Evolutionary conservation across 305 asterid genomes (phyloP).

Genomic region (Solanum chacoense): DNA sequence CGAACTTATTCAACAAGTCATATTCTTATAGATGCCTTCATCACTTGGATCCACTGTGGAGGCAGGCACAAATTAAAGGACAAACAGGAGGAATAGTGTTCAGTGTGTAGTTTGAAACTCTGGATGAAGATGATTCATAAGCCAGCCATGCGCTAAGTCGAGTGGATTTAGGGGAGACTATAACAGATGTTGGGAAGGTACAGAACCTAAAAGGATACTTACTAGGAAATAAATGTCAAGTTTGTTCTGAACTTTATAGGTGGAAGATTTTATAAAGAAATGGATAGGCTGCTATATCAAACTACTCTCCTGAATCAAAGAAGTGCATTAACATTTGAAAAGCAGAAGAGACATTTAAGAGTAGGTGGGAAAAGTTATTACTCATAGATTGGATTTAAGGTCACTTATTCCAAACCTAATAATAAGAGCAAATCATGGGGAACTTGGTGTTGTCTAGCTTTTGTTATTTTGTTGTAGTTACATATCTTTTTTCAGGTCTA

Average conservation of each 20-base stretch:
- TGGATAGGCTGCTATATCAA: not conserved
- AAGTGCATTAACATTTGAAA: not conserved
- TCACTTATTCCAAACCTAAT: not conserved
- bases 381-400: not conserved
- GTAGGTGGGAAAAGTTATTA: not conserved
- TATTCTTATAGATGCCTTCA: not conserved
- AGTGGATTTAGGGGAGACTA: not conserved
- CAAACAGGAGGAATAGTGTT: not conserved
- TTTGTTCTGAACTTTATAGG: not conserved
- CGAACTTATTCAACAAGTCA: not conserved
- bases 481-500: not conserved
- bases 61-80: not conserved
- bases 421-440: not conserved
- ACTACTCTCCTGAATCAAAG: not conserved
- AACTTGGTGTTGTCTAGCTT: not conserved
- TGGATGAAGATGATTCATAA: not conserved
- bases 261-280: not conserved
- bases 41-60: not conserved
- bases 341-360: not conserved
- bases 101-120: not conserved
- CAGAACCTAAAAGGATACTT: not conserved
- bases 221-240: not conserved
- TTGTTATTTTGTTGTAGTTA: no score
- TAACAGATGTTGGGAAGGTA: not conserved
- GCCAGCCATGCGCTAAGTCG: not conserved